Evolutionary conservation across 805 yeast species (phyloP).

Genomic region (Wickerhamiella parazyma): DNA sequence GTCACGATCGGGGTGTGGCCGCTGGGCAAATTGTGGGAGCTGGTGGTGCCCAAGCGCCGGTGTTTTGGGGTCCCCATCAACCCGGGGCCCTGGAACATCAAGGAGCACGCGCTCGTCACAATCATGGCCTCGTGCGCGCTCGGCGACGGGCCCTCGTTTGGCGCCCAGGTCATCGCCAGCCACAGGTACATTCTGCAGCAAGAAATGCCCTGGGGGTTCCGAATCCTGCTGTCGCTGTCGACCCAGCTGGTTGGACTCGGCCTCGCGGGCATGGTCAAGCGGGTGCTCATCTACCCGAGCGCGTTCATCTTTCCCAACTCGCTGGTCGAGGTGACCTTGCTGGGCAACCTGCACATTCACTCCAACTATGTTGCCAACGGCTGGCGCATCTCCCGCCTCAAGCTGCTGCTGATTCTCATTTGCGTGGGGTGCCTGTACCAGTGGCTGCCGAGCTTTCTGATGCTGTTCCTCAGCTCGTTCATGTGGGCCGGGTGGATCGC

Average conservation of each 20-base stretch:
- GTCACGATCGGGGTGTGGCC: conserved; percentile 55
- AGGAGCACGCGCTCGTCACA: conserved; percentile 48
- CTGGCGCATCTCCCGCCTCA: conserved; percentile 44
- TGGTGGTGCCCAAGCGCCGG: conserved; percentile 24
- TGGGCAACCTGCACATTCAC: conserved; percentile 38
- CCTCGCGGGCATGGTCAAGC: conserved; percentile 48
- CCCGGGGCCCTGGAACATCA: conserved; percentile 49
- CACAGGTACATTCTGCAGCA: conserved; percentile 35
- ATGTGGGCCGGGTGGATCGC: conserved; percentile 52
- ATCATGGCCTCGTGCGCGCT: conserved; percentile 35
- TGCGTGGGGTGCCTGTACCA: conserved; percentile 35
- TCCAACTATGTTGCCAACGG: conserved; percentile 42
- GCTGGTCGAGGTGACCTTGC: conserved; percentile 45
- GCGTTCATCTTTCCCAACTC: conserved; percentile 61
- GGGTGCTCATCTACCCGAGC: conserved; percentile 48
- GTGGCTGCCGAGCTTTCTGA: conserved; percentile 49
- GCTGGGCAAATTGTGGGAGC: conserved; percentile 40
- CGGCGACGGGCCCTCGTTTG: conserved; percentile 37
- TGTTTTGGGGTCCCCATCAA: conserved; percentile 31
- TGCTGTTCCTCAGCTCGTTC: conserved; percentile 45
- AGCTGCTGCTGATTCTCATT: conserved; percentile 35
- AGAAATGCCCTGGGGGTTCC: conserved; percentile 37
- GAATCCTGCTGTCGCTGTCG: conserved; percentile 37
- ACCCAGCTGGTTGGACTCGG: conserved; percentile 57
- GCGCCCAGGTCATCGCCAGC: conserved; percentile 43